phyloP scores from a whole-genome alignment of 352 stramenopile genomes.

The Globisporangium radiosum region DNA sequence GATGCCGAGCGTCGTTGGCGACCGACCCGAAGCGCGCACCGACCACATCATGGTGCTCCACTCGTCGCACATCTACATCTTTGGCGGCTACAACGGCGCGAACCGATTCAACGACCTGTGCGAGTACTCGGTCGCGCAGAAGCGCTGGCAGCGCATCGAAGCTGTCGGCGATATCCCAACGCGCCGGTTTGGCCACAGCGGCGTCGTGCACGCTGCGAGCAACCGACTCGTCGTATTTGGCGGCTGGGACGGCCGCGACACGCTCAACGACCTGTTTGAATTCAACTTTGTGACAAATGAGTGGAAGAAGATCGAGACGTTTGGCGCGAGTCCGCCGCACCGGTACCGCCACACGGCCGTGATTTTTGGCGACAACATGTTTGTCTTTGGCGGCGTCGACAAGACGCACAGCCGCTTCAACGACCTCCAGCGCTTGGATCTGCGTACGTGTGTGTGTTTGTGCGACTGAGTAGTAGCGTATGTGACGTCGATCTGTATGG shows the following conservation, averaged over 20 bases:
- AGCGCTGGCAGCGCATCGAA: constrained; percentile 50
- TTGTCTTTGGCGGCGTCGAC: constrained; percentile 87
- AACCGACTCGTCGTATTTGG: constrained; percentile 83
- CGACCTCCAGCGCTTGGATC: constrained; percentile 72
- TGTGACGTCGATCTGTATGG: background rate
- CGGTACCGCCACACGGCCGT: constrained; percentile 83
- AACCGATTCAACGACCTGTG: constrained; percentile 82
- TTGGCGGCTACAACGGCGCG: constrained; percentile 84
- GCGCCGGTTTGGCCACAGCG: constrained; percentile 77
- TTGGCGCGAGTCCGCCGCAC: constrained; percentile 52
- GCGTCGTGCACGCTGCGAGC: constrained; percentile 57
- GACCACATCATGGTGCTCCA: constrained; percentile 87
- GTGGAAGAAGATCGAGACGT: constrained; percentile 61
- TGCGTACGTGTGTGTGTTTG: constrained; percentile 19
- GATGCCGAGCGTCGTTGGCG: constrained; percentile 54
- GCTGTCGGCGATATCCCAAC: constrained; percentile 41
- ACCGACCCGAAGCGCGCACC: constrained; percentile 69
- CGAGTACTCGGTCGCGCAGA: constrained; percentile 53
- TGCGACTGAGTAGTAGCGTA: background rate
- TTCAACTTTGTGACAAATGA: constrained; percentile 65
- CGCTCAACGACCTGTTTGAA: constrained; percentile 78
- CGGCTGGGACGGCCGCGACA: constrained; percentile 83
- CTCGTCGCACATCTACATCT: constrained; percentile 75
- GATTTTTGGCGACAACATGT: constrained; percentile 82
- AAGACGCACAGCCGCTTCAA: constrained; percentile 86